Evolutionary conservation across 441 rosid species (phyloP).

Genomic region (Gossypium lobatum): DNA sequence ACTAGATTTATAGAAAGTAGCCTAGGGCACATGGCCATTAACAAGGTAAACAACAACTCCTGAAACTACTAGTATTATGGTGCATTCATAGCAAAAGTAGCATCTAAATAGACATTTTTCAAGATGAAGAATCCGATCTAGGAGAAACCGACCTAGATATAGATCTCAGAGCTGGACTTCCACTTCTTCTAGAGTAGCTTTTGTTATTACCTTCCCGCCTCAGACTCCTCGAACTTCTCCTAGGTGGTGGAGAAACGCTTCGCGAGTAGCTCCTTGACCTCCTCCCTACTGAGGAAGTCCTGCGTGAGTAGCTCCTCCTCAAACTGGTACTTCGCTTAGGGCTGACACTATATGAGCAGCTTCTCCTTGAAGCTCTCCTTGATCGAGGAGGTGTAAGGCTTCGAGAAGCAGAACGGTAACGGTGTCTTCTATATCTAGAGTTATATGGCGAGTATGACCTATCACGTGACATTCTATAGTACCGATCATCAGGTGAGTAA

Average conservation of each 20-base stretch:
- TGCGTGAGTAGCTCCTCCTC: slow-evolving; percentile 28
- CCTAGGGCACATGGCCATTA: background rate
- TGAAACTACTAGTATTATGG: background rate
- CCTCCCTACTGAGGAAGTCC: slow-evolving; percentile 28
- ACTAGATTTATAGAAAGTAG: too few relatives aligned
- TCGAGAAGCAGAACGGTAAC: slow-evolving; percentile 23
- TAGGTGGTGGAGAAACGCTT: slow-evolving; percentile 36
- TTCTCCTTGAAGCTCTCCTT: slow-evolving; percentile 39
- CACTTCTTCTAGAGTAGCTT: slow-evolving; percentile 35
- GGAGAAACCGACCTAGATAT: slow-evolving; percentile 52
- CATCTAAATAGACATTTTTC: background rate
- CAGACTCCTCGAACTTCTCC: slow-evolving; percentile 22
- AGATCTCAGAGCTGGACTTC: slow-evolving; percentile 39
- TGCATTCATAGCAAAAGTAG: background rate
- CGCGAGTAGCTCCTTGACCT: slow-evolving; percentile 37
- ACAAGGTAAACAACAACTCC: background rate
- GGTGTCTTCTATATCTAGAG: slow-evolving; percentile 7
- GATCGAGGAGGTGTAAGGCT: slow-evolving; percentile 19
- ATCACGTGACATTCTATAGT: slow-evolving; percentile 21
- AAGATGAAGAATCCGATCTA: slow-evolving; percentile 30
- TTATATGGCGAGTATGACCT: slow-evolving; percentile 19
- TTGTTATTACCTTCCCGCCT: slow-evolving; percentile 12
- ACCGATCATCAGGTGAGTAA: slow-evolving; percentile 19
- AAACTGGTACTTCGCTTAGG: slow-evolving; percentile 22
- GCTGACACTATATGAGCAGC: slow-evolving; percentile 31